phyloP scores from a whole-genome alignment of 2,329 filamentous ascomycete species.

The Tolypocladium tundrense region DNA sequence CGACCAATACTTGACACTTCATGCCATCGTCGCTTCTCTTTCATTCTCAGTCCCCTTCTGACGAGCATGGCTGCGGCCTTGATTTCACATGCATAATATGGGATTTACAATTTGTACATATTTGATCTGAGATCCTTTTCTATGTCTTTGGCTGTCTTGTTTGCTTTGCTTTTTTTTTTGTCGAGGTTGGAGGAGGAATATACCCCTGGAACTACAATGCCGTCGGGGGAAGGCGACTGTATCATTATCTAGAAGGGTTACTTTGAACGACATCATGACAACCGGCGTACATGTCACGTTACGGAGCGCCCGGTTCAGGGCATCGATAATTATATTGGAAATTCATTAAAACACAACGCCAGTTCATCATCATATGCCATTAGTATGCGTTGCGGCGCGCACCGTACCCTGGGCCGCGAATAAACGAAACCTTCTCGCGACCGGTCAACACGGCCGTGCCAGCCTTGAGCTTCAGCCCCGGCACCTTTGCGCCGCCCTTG shows the following conservation, averaged over 20 bases:
- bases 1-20: not conserved
- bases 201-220: not conserved
- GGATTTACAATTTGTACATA: not conserved
- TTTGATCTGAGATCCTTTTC: not conserved
- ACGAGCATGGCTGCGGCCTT: not conserved
- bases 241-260: not conserved
- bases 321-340: not conserved
- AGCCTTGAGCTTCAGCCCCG: slow-evolving; percentile 38
- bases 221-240: not conserved
- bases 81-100: not conserved
- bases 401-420: slow-evolving; percentile 34
- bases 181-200: not conserved
- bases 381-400: slow-evolving; percentile 41
- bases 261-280: not conserved
- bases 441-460: slow-evolving; percentile 41
- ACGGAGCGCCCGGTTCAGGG: not conserved
- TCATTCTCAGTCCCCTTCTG: not conserved
- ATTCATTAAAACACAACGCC: not conserved
- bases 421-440: slow-evolving; percentile 31
- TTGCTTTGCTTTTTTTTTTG: not conserved
- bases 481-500: slow-evolving; percentile 43
- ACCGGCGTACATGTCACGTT: not conserved
- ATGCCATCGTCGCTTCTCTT: not conserved
- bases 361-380: not conserved
- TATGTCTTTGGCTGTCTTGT: not conserved